Base-by-base conservation (phyloP, 2,329 filamentous ascomycete species). In the Elsinoe australis region DNA sequence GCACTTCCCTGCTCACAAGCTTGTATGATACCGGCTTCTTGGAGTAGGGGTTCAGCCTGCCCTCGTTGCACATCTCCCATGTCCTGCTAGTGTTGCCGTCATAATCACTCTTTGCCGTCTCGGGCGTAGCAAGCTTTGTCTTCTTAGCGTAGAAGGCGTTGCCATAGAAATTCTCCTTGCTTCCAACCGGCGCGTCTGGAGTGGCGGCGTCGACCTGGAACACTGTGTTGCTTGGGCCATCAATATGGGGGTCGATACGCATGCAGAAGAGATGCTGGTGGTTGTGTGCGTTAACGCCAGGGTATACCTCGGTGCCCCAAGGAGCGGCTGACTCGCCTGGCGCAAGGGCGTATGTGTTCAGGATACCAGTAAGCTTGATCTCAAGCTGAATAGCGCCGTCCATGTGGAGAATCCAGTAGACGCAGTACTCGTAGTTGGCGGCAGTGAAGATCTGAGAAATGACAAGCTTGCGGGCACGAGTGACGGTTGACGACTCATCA, bases 201-300 rank as follows among this genome's bases (percentile, higher is more conserved):
- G 75, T 71, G 1, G 80, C 74, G 1, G 87, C 83, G 57, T 95
- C 89, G 9, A 83, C 81, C 67, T 89, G 45, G 19, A 75, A 63
- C 4, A 81, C 62, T 59, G 87, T 89, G 64, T 95, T 95, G 54
- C 82, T 75, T 1, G 82, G 78, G 0, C 89, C 89, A 61, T 95
- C 89, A 49, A 95, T 78, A 60, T 90, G 92, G 24, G 88, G 79
- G 62, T 95, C 85, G 34, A 95, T 72, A 33, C 89, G 85, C 34
- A 95, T 71, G 62, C 87, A 95, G 77, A 95, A 95, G 24, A 95
- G 75, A 65, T 95, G 89, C 67, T 95, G 88, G 66, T 95, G 89
- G 70, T 95, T 95, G 69, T 95, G 89, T 0, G 89, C 89, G 60
- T 95, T 94, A 60, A 95, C 87, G 32, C 86, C 82, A 0, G 87